phyloP scores from a whole-genome alignment of 306 rosid species.

The Glycine tomentella region DNA sequence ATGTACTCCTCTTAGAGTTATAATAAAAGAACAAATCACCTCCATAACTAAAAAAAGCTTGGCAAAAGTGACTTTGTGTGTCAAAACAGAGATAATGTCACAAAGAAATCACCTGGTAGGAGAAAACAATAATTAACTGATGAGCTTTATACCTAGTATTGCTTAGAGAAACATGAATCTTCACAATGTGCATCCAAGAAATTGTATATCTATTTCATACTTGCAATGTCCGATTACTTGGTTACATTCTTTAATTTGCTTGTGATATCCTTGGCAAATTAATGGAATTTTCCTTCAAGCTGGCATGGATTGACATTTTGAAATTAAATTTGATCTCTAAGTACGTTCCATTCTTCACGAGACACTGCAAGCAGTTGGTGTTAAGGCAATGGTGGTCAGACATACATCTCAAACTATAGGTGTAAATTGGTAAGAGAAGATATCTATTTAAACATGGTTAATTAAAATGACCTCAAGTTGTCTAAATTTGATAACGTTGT shows the following conservation, averaged over 20 bases:
- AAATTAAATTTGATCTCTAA: constrained; percentile 51
- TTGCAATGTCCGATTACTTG: constrained; percentile 23
- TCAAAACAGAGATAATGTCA: too few relatives aligned
- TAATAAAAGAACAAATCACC: not conserved
- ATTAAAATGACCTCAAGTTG: constrained; percentile 8
- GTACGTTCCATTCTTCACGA: constrained; percentile 74
- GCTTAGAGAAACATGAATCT: constrained; percentile 14
- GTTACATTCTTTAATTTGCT: constrained; percentile 8
- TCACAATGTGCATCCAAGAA: not conserved
- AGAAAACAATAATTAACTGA: not conserved
- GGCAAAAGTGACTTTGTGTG: too few relatives aligned
- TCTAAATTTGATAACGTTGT: not conserved
- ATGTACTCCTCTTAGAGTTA: not conserved
- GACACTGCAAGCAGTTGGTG: constrained; percentile 85
- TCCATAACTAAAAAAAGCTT: not conserved
- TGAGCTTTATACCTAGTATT: not conserved
- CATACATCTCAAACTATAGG: constrained; percentile 95
- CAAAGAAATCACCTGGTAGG: not conserved
- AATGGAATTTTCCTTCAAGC: constrained; percentile 19
- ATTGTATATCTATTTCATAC: not conserved
- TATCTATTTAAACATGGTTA: constrained; percentile 4
- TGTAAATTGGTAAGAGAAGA: constrained; percentile 74
- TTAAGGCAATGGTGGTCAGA: constrained; percentile 95
- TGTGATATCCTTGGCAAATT: constrained; percentile 15
- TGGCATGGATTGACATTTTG: constrained; percentile 42